Evolutionary conservation across 352 stramenopile genomes (phyloP), one percentile per base, ranked within the genome.

Genomic region (Aphanomyces astaci): DNA sequence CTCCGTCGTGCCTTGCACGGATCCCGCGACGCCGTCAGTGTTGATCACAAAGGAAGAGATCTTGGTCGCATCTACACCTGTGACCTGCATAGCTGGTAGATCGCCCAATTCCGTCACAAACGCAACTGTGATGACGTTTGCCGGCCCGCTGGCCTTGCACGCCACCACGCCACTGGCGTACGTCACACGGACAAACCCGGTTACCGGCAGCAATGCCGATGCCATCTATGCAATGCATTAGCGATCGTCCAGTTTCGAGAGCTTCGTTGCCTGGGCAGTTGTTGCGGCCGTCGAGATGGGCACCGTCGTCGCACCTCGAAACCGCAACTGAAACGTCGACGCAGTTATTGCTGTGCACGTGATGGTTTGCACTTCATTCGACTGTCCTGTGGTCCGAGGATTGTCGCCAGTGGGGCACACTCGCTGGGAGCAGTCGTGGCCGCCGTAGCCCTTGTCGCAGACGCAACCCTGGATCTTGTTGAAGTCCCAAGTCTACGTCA

Each of bases 391-490:
- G 15, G 84, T 91, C 66, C 76, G 75, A n/a, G 84, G 84, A 54
- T 93, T 78, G 57, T 90, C 84, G 31, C 82, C 84, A 13, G 71
- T 76, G 31, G 82, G 82, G 63, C 84, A 91, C 22, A 52, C n/a
- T 0, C 82, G 72, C n/a, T 71, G 70, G 4, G 77, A 70, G 73
- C 92, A 98, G 70, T 97, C 87, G 68, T 96, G 84, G 28, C 87
- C 87, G 31, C 81, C 72, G 40, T 85, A 97, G 4, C 88, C 89
- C 11, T 64, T 56, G 70, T 97, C 89, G 73, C 90, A 97, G 28
- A 87, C 30, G 74, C 90, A 97, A 28, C 85, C 89, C n/a, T 90
- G 75, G 46, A 97, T 90, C 64, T 91, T 91, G 74, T 92, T 80
- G 22, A 81, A 81, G 68, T 96, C 90, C 90, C 90, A 97, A 4